Evolutionary conservation across 2,329 filamentous ascomycete species (phyloP).

Genomic region (Aciculosporium take): DNA sequence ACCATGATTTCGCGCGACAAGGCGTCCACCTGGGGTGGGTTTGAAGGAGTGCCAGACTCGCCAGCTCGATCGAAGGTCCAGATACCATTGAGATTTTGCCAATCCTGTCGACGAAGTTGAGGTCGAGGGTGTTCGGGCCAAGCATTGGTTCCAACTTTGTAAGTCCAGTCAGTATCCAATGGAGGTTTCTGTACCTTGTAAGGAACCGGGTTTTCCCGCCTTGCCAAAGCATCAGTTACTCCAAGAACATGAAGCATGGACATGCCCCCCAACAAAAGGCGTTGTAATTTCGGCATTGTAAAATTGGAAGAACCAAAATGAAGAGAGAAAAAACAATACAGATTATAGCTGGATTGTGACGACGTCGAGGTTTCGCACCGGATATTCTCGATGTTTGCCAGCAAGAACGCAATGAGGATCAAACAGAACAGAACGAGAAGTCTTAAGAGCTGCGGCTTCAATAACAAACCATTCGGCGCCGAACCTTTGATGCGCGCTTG

Average conservation of each 20-base stretch:
- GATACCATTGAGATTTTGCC: constrained; percentile 44
- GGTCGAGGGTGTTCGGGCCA: constrained; percentile 46
- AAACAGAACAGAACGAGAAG: neutral
- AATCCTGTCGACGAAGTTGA: constrained; percentile 36
- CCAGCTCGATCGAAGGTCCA: constrained; percentile 35
- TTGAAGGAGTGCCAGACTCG: constrained; percentile 6
- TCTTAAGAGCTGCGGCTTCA: neutral
- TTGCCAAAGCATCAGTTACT: neutral
- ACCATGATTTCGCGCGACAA: constrained; percentile 27
- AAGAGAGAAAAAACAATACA: neutral
- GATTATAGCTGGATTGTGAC: neutral
- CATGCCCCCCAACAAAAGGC: neutral
- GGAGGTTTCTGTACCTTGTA: constrained; percentile 26
- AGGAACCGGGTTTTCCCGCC: constrained; percentile 8
- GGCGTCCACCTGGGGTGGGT: constrained; percentile 10
- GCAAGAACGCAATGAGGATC: neutral
- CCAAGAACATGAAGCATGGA: neutral
- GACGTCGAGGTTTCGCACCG: neutral
- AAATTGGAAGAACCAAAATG: neutral
- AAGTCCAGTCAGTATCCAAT: constrained; percentile 38
- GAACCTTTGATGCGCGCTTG: neutral
- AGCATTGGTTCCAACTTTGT: constrained; percentile 34
- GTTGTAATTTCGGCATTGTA: constrained; percentile 2
- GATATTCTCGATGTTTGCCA: neutral
- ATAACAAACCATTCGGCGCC: neutral